phyloP scores from a whole-genome alignment of 2,329 filamentous ascomycete genomes.

The Verticillium nubilum region DNA sequence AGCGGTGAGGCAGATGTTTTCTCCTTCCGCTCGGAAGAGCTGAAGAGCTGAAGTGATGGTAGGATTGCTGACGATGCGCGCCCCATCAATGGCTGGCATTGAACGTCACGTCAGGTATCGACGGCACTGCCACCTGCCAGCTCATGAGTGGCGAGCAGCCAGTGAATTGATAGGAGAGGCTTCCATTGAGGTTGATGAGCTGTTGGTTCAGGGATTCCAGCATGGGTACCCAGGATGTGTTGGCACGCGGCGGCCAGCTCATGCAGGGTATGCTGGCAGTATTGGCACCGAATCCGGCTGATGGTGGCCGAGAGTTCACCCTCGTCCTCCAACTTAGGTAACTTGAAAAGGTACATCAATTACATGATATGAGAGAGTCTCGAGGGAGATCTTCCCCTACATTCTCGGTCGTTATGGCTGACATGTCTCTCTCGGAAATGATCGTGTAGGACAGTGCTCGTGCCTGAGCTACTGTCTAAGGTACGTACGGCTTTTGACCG shows the following conservation, averaged over 20 bases:
- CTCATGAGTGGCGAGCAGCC: slow-evolving; percentile 9
- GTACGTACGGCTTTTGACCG: not conserved
- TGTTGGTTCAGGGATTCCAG: slow-evolving; percentile 8
- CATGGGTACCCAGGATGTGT: slow-evolving; percentile 16
- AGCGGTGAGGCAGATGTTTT: not conserved
- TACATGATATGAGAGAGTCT: not conserved
- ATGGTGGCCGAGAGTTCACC: slow-evolving; percentile 1
- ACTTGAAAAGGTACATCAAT: slow-evolving; percentile 1
- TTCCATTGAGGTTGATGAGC: slow-evolving; percentile 8
- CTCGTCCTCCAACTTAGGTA: too few species aligned
- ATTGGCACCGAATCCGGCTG: not conserved
- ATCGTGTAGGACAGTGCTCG: not conserved
- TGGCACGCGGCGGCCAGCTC: slow-evolving; percentile 17
- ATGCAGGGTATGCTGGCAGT: slow-evolving; percentile 10
- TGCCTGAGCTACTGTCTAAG: not conserved
- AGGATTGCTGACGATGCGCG: not conserved
- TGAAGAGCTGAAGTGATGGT: not conserved
- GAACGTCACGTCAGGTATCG: slow-evolving; percentile 4
- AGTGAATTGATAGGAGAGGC: slow-evolving; percentile 6
- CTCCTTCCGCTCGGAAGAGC: not conserved
- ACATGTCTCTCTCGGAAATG: not conserved
- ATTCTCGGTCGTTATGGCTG: too few species aligned
- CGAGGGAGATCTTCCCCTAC: too few species aligned
- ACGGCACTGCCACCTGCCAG: slow-evolving; percentile 5
- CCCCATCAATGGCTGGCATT: not conserved